These are phyloP conservation scores for Pinus taeda DNA, from an alignment of 75 land plant genomes.

Conservation along the genomic window DNA sequence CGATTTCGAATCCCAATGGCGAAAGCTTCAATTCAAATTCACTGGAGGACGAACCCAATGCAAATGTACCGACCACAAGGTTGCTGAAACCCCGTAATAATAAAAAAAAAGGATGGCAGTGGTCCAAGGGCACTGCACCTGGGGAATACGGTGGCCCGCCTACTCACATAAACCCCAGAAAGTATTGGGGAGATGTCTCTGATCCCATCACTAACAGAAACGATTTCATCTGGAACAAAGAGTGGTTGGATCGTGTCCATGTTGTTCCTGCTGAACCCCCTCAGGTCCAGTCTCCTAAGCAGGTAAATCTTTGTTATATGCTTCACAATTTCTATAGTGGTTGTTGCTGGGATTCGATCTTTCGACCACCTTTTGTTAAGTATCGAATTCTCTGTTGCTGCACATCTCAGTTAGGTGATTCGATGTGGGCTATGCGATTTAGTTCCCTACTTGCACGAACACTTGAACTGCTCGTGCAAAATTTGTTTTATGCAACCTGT, in stretches of 20 bases:
- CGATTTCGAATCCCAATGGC: background rate
- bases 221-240: slow-evolving; percentile 93
- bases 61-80: background rate
- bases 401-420: no score
- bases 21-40: background rate
- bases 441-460: no score
- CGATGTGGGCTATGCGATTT: no score
- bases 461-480: no score
- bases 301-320: background rate
- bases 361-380: no score
- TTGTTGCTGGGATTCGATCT: no score
- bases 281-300: background rate
- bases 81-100: slow-evolving; percentile 32
- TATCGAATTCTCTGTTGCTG: no score
- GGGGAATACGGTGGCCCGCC: slow-evolving; percentile 97
- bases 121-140: slow-evolving; percentile 84
- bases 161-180: slow-evolving; percentile 46
- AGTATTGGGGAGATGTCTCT: slow-evolving; percentile 65
- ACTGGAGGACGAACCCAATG: background rate
- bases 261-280: background rate
- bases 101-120: slow-evolving; percentile 43
- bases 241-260: slow-evolving; percentile 44
- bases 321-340: no score
- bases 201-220: slow-evolving; percentile 76
- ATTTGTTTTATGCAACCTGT: no score